These are phyloP conservation scores for Epichloe coenophiala DNA, from an alignment of 2,329 filamentous ascomycete genomes.

Conservation along the genomic window DNA sequence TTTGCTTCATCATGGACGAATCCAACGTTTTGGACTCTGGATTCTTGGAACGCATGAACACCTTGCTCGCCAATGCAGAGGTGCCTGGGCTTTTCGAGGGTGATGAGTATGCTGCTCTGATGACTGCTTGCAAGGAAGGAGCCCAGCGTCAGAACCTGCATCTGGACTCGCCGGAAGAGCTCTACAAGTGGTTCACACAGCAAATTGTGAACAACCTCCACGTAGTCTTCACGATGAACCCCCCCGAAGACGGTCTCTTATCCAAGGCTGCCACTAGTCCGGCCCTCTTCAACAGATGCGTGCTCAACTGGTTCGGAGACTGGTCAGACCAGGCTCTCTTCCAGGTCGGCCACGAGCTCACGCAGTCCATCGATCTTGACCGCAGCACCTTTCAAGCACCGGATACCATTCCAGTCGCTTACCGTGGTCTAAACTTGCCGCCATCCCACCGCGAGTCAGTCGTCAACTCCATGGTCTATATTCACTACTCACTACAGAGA, in stretches of 20 bases:
- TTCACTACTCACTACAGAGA: slow-evolving; percentile 83
- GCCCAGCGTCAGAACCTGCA: slow-evolving; percentile 90
- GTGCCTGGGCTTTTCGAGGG: slow-evolving; percentile 97
- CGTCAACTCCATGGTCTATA: slow-evolving; percentile 97
- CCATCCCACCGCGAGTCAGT: slow-evolving; percentile 84
- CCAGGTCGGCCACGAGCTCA: slow-evolving; percentile 92
- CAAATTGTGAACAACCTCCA: slow-evolving; percentile 99
- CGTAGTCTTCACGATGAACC: slow-evolving; percentile 99
- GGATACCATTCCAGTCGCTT: slow-evolving; percentile 86
- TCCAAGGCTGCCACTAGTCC: slow-evolving; percentile 97
- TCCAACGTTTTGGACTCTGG: slow-evolving; percentile 96
- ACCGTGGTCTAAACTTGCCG: slow-evolving; percentile 70
- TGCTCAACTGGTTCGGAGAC: slow-evolving; percentile 99
- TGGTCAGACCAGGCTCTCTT: slow-evolving; percentile 99
- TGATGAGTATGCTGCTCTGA: slow-evolving; percentile 95
- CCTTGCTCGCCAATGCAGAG: slow-evolving; percentile 94
- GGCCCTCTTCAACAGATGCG: slow-evolving; percentile 96
- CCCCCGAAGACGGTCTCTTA: slow-evolving; percentile 84
- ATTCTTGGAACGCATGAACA: slow-evolving; percentile 99
- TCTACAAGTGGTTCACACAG: slow-evolving; percentile 99
- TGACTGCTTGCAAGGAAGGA: slow-evolving; percentile 98
- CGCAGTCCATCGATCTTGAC: slow-evolving; percentile 90
- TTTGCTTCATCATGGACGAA: slow-evolving; percentile 99
- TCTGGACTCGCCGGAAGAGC: slow-evolving; percentile 91
- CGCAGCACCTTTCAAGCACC: slow-evolving; percentile 73